Percentiles rank a stretch among this genome's conserved stretches.
These are phyloP conservation scores for Tribonema minus DNA, from an alignment of 108 stramenopile genomes.

Conservation along the genomic window DNA sequence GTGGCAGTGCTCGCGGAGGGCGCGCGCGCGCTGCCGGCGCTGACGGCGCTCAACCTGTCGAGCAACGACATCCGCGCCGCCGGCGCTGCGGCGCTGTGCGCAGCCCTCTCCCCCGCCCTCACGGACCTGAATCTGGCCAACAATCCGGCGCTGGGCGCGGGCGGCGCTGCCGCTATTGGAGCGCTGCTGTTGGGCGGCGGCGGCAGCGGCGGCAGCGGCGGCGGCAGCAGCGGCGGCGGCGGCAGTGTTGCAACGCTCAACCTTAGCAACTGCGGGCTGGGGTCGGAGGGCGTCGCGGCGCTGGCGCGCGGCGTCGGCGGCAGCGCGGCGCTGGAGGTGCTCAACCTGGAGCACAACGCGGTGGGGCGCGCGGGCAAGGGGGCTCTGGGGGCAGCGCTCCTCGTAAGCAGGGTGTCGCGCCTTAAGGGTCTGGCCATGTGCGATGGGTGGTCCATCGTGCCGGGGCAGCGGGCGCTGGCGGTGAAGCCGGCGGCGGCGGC, in stretches of 20 bases:
- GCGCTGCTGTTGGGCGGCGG: background rate
- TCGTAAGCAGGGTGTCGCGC: conserved; percentile 1
- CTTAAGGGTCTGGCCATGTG: conserved; percentile 14
- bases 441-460: conserved; percentile 14
- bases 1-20: conserved; percentile 23
- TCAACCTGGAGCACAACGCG: background rate
- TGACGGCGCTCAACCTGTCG: conserved; percentile 17
- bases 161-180: conserved; percentile 2
- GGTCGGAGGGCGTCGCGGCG: conserved; percentile 17
- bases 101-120: conserved; percentile 16
- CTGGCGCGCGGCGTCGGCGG: conserved; percentile 27
- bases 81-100: conserved; percentile 13
- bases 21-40: conserved; percentile 3
- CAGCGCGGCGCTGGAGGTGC: background rate
- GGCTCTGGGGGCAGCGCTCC: conserved; percentile 5
- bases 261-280: conserved; percentile 29
- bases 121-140: conserved; percentile 25
- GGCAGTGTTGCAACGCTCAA: conserved; percentile 14
- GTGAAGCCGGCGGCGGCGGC: background rate
- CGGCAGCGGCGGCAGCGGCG: background rate
- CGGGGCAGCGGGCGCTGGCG: conserved; percentile 28
- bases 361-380: background rate
- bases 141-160: conserved; percentile 10
- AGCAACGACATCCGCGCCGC: conserved; percentile 33
- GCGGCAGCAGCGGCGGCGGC: background rate